Evolutionary conservation across 179 eudicot genomes (phyloP).

Genomic region (Pouteria campechiana): DNA sequence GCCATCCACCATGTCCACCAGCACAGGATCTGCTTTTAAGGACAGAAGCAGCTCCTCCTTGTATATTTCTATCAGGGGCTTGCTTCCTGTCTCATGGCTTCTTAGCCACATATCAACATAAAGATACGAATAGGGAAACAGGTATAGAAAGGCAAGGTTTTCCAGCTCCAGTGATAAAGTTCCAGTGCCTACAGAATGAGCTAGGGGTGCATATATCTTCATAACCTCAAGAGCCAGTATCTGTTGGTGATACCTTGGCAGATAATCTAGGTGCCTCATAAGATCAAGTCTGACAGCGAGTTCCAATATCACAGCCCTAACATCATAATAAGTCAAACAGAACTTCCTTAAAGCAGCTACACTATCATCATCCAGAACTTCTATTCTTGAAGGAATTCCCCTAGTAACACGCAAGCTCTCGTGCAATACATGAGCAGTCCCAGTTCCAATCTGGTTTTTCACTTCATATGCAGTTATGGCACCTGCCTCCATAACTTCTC

Average conservation of each 20-base stretch:
- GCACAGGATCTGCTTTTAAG: slow-evolving; percentile 35
- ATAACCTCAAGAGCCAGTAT: slow-evolving; percentile 63
- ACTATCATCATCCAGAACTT: slow-evolving; percentile 61
- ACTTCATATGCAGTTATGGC: slow-evolving; percentile 50
- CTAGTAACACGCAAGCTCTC: slow-evolving; percentile 82
- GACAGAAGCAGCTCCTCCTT: slow-evolving; percentile 44
- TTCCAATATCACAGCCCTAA: slow-evolving; percentile 71
- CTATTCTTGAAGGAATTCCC: slow-evolving; percentile 46
- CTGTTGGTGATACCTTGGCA: slow-evolving; percentile 81
- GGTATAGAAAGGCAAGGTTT: slow-evolving; percentile 72
- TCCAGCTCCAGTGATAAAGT: slow-evolving; percentile 67
- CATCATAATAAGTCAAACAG: slow-evolving; percentile 83
- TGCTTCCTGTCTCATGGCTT: slow-evolving; percentile 59
- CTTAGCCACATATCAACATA: slow-evolving; percentile 84
- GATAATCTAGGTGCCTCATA: slow-evolving; percentile 75
- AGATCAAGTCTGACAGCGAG: slow-evolving; percentile 68
- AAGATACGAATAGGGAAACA: slow-evolving; percentile 87
- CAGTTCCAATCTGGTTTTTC: slow-evolving; percentile 49
- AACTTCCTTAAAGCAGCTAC: slow-evolving; percentile 73
- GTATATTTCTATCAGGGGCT: slow-evolving; percentile 54
- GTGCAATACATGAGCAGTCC: slow-evolving; percentile 78
- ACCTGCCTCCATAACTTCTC: slow-evolving; percentile 80
- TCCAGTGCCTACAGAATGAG: slow-evolving; percentile 76
- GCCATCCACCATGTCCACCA: slow-evolving; percentile 48
- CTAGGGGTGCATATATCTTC: slow-evolving; percentile 88